Conservation (phyloP, 352 stramenopile species). For the Globisporangium cylindrosporum region DNA sequence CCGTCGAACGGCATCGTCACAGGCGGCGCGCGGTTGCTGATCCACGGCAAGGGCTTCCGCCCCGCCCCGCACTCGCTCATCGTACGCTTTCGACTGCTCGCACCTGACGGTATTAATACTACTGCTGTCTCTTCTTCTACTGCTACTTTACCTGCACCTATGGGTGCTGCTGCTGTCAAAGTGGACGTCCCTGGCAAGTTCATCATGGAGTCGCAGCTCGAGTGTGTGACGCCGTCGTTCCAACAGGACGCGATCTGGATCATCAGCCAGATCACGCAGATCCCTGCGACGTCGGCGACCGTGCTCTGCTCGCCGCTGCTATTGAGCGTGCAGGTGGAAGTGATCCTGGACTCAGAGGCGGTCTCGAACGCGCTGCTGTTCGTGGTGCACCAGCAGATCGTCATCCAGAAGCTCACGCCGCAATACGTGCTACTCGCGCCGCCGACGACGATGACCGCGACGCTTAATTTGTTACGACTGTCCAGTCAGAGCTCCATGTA, state of each 20-base stretch:
- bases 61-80: slow-evolving; percentile 56
- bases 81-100: slow-evolving; percentile 48
- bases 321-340: slow-evolving; percentile 47
- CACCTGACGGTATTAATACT: slow-evolving; percentile 17
- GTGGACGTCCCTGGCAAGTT: slow-evolving; percentile 46
- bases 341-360: slow-evolving; percentile 52
- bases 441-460: slow-evolving; percentile 33
- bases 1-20: slow-evolving; percentile 38
- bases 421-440: slow-evolving; percentile 60
- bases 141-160: neutral
- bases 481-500: slow-evolving; percentile 17
- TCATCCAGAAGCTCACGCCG: slow-evolving; percentile 45
- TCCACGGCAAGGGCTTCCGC: slow-evolving; percentile 64
- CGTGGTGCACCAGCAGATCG: slow-evolving; percentile 47
- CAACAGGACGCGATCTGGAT: slow-evolving; percentile 30
- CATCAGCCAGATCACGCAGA: slow-evolving; percentile 36
- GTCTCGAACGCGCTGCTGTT: slow-evolving; percentile 54
- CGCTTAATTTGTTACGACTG: slow-evolving; percentile 60
- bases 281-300: slow-evolving; percentile 39
- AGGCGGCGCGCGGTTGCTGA: slow-evolving; percentile 47
- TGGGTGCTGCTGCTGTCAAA: neutral
- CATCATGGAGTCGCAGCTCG: slow-evolving; percentile 55
- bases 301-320: slow-evolving; percentile 46
- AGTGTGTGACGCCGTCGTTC: slow-evolving; percentile 55
- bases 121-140: neutral